phyloP scores from a whole-genome alignment of 805 yeast species.

The Barnettozyma siamensis region DNA sequence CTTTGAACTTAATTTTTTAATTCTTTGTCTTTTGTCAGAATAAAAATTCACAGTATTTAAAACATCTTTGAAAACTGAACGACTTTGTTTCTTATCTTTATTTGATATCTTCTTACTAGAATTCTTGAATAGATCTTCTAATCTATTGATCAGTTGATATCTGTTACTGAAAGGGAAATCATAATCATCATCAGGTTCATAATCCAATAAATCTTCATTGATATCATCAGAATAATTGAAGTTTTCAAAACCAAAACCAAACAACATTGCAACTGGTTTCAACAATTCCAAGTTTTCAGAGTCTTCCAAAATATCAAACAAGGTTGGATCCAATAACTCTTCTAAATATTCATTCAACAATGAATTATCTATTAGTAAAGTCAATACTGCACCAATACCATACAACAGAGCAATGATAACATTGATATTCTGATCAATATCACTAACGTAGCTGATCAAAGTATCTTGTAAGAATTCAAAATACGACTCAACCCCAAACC shows the following conservation, averaged over 20 bases:
- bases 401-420: slow-evolving; percentile 19
- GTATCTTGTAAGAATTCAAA: slow-evolving; percentile 15
- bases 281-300: slow-evolving; percentile 17
- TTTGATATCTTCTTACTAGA: slow-evolving; percentile 55
- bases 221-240: slow-evolving; percentile 35
- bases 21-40: slow-evolving; percentile 29
- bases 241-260: slow-evolving; percentile 23
- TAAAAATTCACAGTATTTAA: slow-evolving; percentile 40
- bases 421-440: slow-evolving; percentile 8
- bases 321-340: slow-evolving; percentile 16
- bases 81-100: slow-evolving; percentile 54
- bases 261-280: slow-evolving; percentile 23
- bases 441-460: slow-evolving; percentile 11
- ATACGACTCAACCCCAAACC: slow-evolving; percentile 22
- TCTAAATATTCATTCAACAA: slow-evolving; percentile 19
- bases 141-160: slow-evolving; percentile 37
- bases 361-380: slow-evolving; percentile 13
- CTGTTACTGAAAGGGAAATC: slow-evolving; percentile 48
- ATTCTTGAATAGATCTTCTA: slow-evolving; percentile 40
- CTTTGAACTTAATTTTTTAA: slow-evolving; percentile 24
- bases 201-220: slow-evolving; percentile 30
- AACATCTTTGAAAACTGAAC: slow-evolving; percentile 57
- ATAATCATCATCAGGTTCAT: slow-evolving; percentile 38
- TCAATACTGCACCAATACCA: slow-evolving; percentile 22
- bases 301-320: slow-evolving; percentile 15